Base-by-base conservation (phyloP, 306 rosid genomes). In the Biancaea sappan region DNA sequence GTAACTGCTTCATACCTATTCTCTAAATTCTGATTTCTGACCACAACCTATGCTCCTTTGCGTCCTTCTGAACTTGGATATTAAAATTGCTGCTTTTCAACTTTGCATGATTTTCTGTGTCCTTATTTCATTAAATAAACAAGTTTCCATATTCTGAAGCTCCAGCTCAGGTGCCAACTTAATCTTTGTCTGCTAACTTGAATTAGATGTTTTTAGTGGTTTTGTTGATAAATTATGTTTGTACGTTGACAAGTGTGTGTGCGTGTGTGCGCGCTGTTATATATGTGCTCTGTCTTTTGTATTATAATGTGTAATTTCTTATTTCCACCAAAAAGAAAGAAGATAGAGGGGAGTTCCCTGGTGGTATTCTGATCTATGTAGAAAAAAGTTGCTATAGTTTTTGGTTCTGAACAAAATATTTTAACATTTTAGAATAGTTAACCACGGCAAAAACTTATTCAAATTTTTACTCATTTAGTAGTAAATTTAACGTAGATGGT, bases 1-100 rank as follows among this genome's bases (percentile, higher is more conserved):
- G 86, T 78, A 60, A 19, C 8, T 38, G 10, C 16, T 13, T 70
- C 8, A 21, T 32, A n/a, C n/a, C n/a, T n/a, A n/a, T n/a, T n/a
- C n/a, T n/a, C n/a, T n/a, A n/a, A n/a, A n/a, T n/a, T n/a, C n/a
- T n/a, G n/a, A n/a, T n/a, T n/a, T n/a, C n/a, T n/a, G n/a, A n/a
- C n/a, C n/a, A n/a, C n/a, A n/a, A n/a, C n/a, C n/a, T n/a, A n/a
- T n/a, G n/a, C n/a, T n/a, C n/a, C n/a, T n/a, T n/a, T n/a, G n/a
- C n/a, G n/a, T n/a, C n/a, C n/a, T n/a, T n/a, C 7, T 19, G 58
- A 35, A 22, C 18, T 58, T 71, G 8, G 8, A 53, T 35, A 66
- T 68, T 65, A 46, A 46, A 15, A 46, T 15, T 46, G 7, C 32
- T 1, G 8, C 48, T 50, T 46, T 12, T n/a, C 3, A 37, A 29